A percentile compares a stretch with the other conserved stretches of the same genome.
Evolutionary conservation across 306 rosid species (phyloP).

Genomic region (Dalbergia oliveri): DNA sequence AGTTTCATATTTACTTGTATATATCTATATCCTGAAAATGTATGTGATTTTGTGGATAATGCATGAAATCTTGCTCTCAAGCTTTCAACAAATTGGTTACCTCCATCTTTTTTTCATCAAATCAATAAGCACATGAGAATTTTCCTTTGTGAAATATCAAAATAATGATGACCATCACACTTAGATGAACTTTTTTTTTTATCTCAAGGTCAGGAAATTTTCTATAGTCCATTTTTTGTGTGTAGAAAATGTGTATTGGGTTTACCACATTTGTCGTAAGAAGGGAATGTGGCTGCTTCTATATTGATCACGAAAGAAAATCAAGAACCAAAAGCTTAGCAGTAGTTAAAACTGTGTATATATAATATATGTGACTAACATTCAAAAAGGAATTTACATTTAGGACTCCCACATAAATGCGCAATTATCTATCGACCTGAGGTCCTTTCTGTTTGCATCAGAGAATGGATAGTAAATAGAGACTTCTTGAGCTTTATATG

Average conservation of each 20-base stretch:
- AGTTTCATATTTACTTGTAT: slow-evolving; percentile 30
- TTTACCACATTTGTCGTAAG: too few species aligned
- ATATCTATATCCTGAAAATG: slow-evolving; percentile 17
- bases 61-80: slow-evolving; percentile 29
- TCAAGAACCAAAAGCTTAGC: not conserved
- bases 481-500: slow-evolving; percentile 24
- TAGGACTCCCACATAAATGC: not conserved
- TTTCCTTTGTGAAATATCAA: slow-evolving; percentile 28
- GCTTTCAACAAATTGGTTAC: slow-evolving; percentile 34
- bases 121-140: too few species aligned
- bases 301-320: not conserved
- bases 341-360: not conserved
- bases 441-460: not conserved
- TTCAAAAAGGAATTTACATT: not conserved
- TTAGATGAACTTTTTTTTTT: slow-evolving; percentile 11
- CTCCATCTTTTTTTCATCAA: slow-evolving; percentile 7
- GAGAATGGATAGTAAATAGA: not conserved
- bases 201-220: not conserved
- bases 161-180: not conserved
- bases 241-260: too few species aligned
- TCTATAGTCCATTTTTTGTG: not conserved
- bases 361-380: too few species aligned
- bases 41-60: slow-evolving; percentile 28
- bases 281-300: not conserved
- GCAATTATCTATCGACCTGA: not conserved